Evolutionary conservation across 1,284 basidiomycete genomes (phyloP), one percentile per base, ranked within the genome.

Genomic region (Apiotrichum mycotoxinovorans): DNA sequence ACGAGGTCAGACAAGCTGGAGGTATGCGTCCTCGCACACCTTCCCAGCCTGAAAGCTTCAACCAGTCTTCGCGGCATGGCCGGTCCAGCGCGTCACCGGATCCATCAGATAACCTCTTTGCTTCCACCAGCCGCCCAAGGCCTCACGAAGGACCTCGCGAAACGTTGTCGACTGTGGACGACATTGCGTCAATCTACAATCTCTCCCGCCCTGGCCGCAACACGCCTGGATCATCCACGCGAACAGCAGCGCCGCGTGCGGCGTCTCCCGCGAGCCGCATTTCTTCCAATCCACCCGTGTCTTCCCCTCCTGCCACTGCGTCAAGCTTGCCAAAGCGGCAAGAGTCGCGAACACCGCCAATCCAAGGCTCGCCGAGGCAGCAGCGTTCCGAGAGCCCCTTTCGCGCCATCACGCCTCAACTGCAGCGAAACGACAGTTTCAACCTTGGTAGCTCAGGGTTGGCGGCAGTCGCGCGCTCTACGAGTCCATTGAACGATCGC

Each of bases 171-270:
- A 46, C 44, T 14, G 27, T 46, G 26, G 44, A 46, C n/a, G 44
- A 46, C 27, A 33, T 46, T 46, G 44, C 44, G 25, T 46, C 44
- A 2, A 46, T 46, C 25, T 46, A 46, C 27, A 33, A 46, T 14
- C 25, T 46, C 11, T 7, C 5, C 30, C 30, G 30, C 30, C 30
- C 30, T 5, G 7, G 30, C 5, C 30, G 12, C 5, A 30, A 30
- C 30, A 10, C 37, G n/a, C 15, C 27, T 22, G 14, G 23, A 12
- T 14, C 42, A 12, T 26, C 42, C 10, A 17, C 25, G 11, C 42
- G 42, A 5, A 25, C 20, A 8, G 23, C 20, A 8, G 23, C 43
- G 3, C 43, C 43, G 14, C 43, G 26, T n/a, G 26, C 43, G 11
- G 11, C 43, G 14, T 46, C 44, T 4, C 44, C 44, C 22, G 9